Evolutionary conservation across 2,329 filamentous ascomycete species (phyloP), one percentile per base, ranked within the genome.

Genomic region (Akanthomyces dipterigenus): DNA sequence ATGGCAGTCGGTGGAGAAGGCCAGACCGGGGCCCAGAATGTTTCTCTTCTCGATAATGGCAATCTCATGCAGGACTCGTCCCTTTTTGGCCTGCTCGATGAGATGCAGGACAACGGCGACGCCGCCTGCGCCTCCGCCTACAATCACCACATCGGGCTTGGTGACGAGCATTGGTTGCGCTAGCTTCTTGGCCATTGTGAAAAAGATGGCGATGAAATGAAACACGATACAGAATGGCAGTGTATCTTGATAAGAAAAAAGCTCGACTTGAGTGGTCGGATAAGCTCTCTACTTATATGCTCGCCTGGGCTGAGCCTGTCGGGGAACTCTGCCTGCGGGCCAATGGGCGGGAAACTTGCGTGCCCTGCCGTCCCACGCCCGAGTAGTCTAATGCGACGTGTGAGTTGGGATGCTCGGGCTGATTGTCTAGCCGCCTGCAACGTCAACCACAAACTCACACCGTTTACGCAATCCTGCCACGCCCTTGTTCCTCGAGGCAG

Each of bases 101-200:
- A 62, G 43, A 28, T 62, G 60, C 24, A 62, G 40, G 3, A n/a
- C 55, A 7, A 62, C 60, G 22, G 60, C 55, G n/a, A 62, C 46
- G n/a, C 60, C 60, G 14, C 38, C 49, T 2, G 60, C 60, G 12
- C 60, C 60, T 16, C 60, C 60, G 31, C 60, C 60, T 5, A 62
- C 22, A n/a, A 62, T 48, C 1, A 26, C 60, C 38, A 62, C 55
- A 49, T 62, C 60, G 36, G 58, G 34, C 38, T 48, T 46, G 26
- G 49, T 55, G 31, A 20, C 18, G 50, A 42, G 2, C 18, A 36
- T 42, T 12, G 50, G 7, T 55, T 61, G 50, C 18, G 50, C 40
- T 22, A 61, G 50, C 20, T 42, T 55, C 22, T 61, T 61, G 6
- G 50, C 58, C 50, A 61, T 61, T n/a, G 28, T 49, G 50, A 22